Conservation (phyloP, 75 land plant species). For the Isoetes taiwanensis region DNA sequence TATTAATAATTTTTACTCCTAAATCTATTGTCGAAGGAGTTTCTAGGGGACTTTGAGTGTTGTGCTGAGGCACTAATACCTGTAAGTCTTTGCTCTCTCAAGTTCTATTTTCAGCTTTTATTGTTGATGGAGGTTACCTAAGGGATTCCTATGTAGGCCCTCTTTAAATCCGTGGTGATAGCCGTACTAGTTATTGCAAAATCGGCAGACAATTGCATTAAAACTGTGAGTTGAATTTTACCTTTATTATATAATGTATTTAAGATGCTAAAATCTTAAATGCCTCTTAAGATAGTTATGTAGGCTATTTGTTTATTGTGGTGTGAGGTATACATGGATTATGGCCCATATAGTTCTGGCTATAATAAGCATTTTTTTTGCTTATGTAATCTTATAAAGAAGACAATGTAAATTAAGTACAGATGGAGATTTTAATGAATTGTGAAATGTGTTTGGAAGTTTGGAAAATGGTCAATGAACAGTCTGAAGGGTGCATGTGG, state of each 20-base stretch:
- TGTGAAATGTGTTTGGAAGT: too few relatives aligned
- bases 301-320: background rate
- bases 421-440: too few relatives aligned
- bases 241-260: background rate
- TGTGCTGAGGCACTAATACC: constrained; percentile 95
- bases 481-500: too few relatives aligned
- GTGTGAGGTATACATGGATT: too few relatives aligned
- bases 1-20: too few relatives aligned
- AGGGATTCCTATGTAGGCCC: constrained; percentile 52
- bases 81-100: constrained; percentile 34
- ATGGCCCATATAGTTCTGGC: too few relatives aligned
- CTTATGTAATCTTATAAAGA: too few relatives aligned
- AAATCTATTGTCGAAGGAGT: constrained; percentile 77
- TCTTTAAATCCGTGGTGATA: constrained; percentile 96
- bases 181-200: constrained; percentile 96
- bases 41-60: constrained; percentile 81
- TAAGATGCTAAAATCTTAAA: too few relatives aligned
- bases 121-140: too few relatives aligned
- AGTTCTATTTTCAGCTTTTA: background rate
- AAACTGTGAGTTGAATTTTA: constrained; percentile 58
- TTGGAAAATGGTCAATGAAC: too few relatives aligned
- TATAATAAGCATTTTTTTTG: too few relatives aligned
- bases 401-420: too few relatives aligned
- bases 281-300: background rate
- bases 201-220: constrained; percentile 97